Evolutionary conservation across 768 basidiomycete genomes (phyloP).

Genomic region (Suillus discolor): DNA sequence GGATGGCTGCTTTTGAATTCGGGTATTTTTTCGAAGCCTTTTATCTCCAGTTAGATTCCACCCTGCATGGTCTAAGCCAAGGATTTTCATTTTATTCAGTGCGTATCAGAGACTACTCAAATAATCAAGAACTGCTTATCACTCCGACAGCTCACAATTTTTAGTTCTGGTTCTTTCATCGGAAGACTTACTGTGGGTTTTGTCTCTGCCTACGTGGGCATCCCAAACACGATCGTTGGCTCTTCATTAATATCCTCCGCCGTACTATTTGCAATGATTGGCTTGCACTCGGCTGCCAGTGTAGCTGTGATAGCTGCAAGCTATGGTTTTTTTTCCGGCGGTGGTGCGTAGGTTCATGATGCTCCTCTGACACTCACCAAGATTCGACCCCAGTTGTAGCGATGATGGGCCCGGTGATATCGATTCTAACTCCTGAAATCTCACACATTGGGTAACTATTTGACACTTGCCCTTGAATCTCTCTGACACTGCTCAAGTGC

Average conservation of each 20-base stretch:
- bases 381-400: constrained; percentile 33
- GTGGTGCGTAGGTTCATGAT: constrained; percentile 24
- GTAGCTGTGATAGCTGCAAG: constrained; percentile 42
- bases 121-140: constrained; percentile 3
- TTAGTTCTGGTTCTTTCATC: constrained; percentile 38
- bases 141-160: constrained; percentile 35
- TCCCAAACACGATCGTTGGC: constrained; percentile 44
- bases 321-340: constrained; percentile 54
- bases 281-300: constrained; percentile 38
- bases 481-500: constrained; percentile 18
- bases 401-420: constrained; percentile 47
- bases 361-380: not conserved
- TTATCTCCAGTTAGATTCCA: constrained; percentile 59
- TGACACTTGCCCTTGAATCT: not conserved
- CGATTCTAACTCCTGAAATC: constrained; percentile 44
- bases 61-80: constrained; percentile 45
- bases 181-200: constrained; percentile 41
- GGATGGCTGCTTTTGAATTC: constrained; percentile 27
- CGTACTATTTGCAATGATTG: constrained; percentile 47
- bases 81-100: constrained; percentile 60
- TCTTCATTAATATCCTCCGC: constrained; percentile 36
- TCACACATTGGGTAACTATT: constrained; percentile 50
- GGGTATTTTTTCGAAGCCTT: constrained; percentile 55
- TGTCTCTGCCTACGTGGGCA: constrained; percentile 42
- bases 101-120: constrained; percentile 14